A percentile compares a stretch with the other conserved stretches of the same genome.
Conservation (phyloP, 257 asterid genomes). For the Orobanche coerulescens region DNA sequence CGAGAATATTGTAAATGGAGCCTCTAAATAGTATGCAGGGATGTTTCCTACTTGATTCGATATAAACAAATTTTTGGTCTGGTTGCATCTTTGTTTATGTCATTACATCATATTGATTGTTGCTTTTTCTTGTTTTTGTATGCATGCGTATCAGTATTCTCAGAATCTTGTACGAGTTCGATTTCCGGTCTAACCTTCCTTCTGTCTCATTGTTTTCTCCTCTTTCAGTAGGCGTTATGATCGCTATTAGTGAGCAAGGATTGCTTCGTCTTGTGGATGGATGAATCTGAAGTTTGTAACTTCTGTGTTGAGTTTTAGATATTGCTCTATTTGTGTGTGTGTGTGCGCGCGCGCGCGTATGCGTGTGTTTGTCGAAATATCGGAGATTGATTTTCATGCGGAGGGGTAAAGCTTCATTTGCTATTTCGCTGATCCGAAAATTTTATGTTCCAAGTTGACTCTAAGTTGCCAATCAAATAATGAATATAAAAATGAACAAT, state of each 20-base stretch:
- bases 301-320: not conserved
- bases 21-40: too few relatives aligned
- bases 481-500: too few relatives aligned
- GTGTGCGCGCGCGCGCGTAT: not conserved
- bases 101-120: too few relatives aligned
- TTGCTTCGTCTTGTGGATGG: not conserved
- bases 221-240: slow-evolving; percentile 26
- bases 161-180: not conserved
- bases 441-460: too few relatives aligned
- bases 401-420: too few relatives aligned
- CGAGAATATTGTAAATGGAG: too few relatives aligned
- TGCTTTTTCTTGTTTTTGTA: not conserved
- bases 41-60: too few relatives aligned
- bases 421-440: too few relatives aligned
- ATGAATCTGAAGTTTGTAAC: not conserved
- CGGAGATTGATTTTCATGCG: too few relatives aligned
- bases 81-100: not conserved
- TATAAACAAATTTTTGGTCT: not conserved
- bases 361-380: too few relatives aligned
- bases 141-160: too few relatives aligned
- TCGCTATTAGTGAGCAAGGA: slow-evolving; percentile 23
- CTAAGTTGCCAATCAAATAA: too few relatives aligned
- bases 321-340: not conserved
- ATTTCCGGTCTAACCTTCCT: not conserved
- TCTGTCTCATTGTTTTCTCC: not conserved